Conservation (phyloP, 345 rosid species). For the Hypericum perforatum region DNA sequence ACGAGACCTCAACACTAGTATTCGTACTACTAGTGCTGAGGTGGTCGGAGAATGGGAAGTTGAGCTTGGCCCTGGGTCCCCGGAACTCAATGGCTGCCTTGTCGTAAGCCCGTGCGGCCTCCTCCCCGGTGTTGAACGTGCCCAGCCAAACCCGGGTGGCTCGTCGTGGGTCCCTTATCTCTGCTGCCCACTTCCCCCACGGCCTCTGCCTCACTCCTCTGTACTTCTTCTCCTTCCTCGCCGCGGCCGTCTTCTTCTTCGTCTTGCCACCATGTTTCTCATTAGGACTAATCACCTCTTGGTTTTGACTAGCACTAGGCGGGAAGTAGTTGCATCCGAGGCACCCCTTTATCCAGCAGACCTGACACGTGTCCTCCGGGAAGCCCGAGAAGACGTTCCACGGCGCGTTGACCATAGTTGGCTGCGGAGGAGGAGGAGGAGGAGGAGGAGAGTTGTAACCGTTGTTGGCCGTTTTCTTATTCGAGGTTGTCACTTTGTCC, state of each 20-base stretch:
- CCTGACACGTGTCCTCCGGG: slow-evolving; percentile 41
- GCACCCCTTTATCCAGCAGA: slow-evolving; percentile 59
- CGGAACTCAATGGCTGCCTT: slow-evolving; percentile 51
- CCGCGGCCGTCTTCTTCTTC: not conserved
- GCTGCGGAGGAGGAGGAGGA: too few species aligned
- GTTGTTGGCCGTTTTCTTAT: not conserved
- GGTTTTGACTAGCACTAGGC: slow-evolving; percentile 29
- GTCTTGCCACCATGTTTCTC: not conserved
- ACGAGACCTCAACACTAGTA: slow-evolving; percentile 2
- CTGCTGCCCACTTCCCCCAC: slow-evolving; percentile 98
- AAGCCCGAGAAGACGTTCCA: too few species aligned
- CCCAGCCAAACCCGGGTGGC: slow-evolving; percentile 91
- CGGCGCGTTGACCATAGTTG: too few species aligned
- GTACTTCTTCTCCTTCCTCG: slow-evolving; percentile 41
- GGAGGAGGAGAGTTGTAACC: not conserved
- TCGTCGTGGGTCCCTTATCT: slow-evolving; percentile 80
- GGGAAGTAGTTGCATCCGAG: slow-evolving; percentile 70
- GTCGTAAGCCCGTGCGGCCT: slow-evolving; percentile 90
- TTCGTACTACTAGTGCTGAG: not conserved
- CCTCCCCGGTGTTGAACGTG: slow-evolving; percentile 79
- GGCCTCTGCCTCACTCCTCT: slow-evolving; percentile 98
- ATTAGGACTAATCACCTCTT: not conserved
- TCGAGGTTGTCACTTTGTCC: too few species aligned
- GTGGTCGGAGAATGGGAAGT: slow-evolving; percentile 49
- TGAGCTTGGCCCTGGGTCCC: slow-evolving; percentile 38